Evolutionary conservation across 2,329 filamentous ascomycete species (phyloP).

Genomic region (Sarocladium brachiariae): DNA sequence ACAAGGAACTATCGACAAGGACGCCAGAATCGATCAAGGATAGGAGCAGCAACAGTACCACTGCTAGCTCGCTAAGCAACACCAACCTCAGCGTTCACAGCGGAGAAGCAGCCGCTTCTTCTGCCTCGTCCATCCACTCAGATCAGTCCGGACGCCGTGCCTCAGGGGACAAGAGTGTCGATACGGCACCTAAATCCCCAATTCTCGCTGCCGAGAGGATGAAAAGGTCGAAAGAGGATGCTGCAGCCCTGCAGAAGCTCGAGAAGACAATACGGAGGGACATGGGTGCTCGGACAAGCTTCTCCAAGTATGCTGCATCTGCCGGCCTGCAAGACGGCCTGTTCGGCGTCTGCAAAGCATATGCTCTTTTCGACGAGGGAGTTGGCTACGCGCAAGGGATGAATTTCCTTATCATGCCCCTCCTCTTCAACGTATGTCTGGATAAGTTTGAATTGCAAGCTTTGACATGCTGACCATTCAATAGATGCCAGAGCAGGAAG

Average conservation of each 20-base stretch:
- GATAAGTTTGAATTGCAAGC: neutral
- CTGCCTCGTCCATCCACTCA: slow-evolving; percentile 78
- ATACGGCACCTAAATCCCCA: slow-evolving; percentile 57
- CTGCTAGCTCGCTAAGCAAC: slow-evolving; percentile 45
- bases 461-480: slow-evolving; percentile 11
- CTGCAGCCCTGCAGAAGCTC: slow-evolving; percentile 65
- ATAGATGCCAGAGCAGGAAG: slow-evolving; percentile 93
- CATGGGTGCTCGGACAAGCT: slow-evolving; percentile 86
- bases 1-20: slow-evolving; percentile 70
- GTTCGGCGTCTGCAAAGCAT: slow-evolving; percentile 95
- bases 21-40: slow-evolving; percentile 77
- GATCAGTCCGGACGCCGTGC: slow-evolving; percentile 58
- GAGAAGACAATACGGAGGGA: slow-evolving; percentile 91
- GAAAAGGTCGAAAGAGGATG: slow-evolving; percentile 73
- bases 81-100: slow-evolving; percentile 53
- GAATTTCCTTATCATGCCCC: slow-evolving; percentile 96
- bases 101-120: slow-evolving; percentile 61
- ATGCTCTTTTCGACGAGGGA: slow-evolving; percentile 87
- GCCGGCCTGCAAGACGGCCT: slow-evolving; percentile 88
- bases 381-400: slow-evolving; percentile 98
- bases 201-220: slow-evolving; percentile 60
- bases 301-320: slow-evolving; percentile 89
- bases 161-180: slow-evolving; percentile 53
- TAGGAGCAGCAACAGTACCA: slow-evolving; percentile 47
- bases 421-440: slow-evolving; percentile 77